These are phyloP conservation scores for Venturia nashicola DNA, from an alignment of 2,329 filamentous ascomycete genomes.

Conservation along the genomic window DNA sequence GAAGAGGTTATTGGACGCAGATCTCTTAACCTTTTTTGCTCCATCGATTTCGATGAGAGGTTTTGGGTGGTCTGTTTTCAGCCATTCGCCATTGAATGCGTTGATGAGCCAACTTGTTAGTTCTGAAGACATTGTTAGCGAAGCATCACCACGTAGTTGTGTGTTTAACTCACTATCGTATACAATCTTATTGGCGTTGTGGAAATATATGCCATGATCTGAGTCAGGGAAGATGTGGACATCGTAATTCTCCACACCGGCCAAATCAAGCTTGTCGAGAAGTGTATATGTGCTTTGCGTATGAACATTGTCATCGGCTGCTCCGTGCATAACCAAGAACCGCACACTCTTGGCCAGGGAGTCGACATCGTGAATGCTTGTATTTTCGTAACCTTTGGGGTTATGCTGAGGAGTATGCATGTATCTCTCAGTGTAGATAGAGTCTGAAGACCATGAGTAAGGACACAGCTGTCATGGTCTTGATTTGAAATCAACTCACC, in stretches of 20 bases:
- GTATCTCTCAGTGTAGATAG: slow-evolving; percentile 89
- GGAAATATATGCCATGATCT: slow-evolving; percentile 89
- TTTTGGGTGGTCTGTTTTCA: slow-evolving; percentile 42
- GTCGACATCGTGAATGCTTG: slow-evolving; percentile 60
- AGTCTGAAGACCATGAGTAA: slow-evolving; percentile 39
- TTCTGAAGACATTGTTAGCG: slow-evolving; percentile 36
- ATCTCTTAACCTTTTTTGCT: neutral
- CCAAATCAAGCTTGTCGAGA: slow-evolving; percentile 75
- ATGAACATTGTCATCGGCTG: slow-evolving; percentile 96
- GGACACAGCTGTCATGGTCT: neutral
- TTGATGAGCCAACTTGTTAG: slow-evolving; percentile 87
- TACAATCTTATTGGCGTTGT: slow-evolving; percentile 82
- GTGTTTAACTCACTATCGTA: slow-evolving; percentile 67
- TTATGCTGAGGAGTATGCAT: slow-evolving; percentile 93
- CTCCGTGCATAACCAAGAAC: slow-evolving; percentile 91
- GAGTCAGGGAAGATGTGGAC: slow-evolving; percentile 94
- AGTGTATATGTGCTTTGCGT: slow-evolving; percentile 86
- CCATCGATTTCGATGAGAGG: slow-evolving; percentile 21
- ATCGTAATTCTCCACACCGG: slow-evolving; percentile 81
- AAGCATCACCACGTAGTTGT: neutral
- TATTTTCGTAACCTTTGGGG: slow-evolving; percentile 58
- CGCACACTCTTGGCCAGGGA: slow-evolving; percentile 66
- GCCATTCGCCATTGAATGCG: slow-evolving; percentile 95
- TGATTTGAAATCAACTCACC: slow-evolving; percentile 24
- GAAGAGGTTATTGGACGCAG: neutral